These are phyloP conservation scores for Neonectria neomacrospora DNA, from an alignment of 2,329 filamentous ascomycete genomes.

Conservation along the genomic window DNA sequence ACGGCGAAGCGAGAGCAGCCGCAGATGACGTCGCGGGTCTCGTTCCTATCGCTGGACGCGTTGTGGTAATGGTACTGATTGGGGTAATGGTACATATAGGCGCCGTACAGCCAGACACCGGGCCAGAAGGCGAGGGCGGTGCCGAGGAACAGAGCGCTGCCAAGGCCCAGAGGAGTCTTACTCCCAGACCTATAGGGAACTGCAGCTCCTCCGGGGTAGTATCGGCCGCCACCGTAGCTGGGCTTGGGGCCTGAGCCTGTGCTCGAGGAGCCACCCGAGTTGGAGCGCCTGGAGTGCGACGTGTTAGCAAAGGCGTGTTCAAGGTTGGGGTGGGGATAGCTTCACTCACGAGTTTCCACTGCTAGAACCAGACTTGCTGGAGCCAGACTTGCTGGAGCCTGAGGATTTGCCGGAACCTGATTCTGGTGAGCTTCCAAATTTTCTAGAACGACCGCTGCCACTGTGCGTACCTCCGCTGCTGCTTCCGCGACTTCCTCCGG, in stretches of 20 bases:
- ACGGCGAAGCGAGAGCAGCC: constrained; percentile 61
- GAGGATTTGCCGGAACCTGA: constrained; percentile 27
- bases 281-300: constrained; percentile 34
- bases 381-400: constrained; percentile 28
- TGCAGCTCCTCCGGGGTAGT: constrained; percentile 73
- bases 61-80: constrained; percentile 62
- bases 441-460: constrained; percentile 36
- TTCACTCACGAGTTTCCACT: constrained; percentile 25
- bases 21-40: constrained; percentile 52
- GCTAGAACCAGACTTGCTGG: constrained; percentile 20
- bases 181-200: constrained; percentile 70
- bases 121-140: constrained; percentile 68
- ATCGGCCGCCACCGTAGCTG: constrained; percentile 69
- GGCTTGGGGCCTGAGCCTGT: constrained; percentile 68
- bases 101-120: constrained; percentile 71
- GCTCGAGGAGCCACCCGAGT: constrained; percentile 63
- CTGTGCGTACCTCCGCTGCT: constrained; percentile 43
- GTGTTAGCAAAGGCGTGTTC: constrained; percentile 10
- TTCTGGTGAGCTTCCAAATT: constrained; percentile 36
- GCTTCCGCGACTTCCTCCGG: constrained; percentile 60
- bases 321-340: background rate
- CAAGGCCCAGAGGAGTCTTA: constrained; percentile 62
- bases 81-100: constrained; percentile 66
- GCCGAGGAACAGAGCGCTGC: constrained; percentile 63
- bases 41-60: constrained; percentile 54